These are phyloP conservation scores for Boletellus sp. DNA, from an alignment of 768 basidiomycete genomes.

Conservation along the genomic window DNA sequence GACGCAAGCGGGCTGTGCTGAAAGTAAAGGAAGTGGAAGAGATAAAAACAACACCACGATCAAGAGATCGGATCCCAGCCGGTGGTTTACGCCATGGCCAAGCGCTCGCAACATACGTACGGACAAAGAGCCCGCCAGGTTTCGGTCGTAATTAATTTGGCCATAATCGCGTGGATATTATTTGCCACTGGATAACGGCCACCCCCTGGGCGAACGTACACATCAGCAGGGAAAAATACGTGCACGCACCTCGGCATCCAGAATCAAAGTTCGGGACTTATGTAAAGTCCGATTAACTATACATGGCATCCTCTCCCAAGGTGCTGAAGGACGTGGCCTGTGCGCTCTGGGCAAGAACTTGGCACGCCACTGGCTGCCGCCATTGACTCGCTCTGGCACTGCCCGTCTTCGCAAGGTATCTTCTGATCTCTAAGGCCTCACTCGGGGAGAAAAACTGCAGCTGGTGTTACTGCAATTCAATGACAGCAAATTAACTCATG, in stretches of 20 bases:
- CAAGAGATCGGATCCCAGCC: slow-evolving; percentile 1
- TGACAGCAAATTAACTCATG: neutral
- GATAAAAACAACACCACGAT: slow-evolving; percentile 13
- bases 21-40: slow-evolving; percentile 1
- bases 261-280: neutral
- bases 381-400: neutral
- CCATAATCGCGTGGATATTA: too few relatives aligned
- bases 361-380: neutral
- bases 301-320: slow-evolving; percentile 1
- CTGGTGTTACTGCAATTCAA: neutral
- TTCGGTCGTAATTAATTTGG: slow-evolving; percentile 11
- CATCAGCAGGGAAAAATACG: neutral
- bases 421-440: neutral
- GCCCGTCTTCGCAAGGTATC: neutral
- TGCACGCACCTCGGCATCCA: neutral
- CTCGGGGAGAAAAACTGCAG: neutral
- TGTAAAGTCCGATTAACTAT: neutral
- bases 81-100: neutral
- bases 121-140: neutral
- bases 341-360: too few relatives aligned
- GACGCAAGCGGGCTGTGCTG: slow-evolving; percentile 3
- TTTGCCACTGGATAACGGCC: too few relatives aligned
- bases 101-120: slow-evolving; percentile 18
- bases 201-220: neutral
- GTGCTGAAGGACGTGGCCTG: neutral